Base-by-base conservation (phyloP, 2,329 filamentous ascomycete species). In the Aspergillus pseudoviridinutans region DNA sequence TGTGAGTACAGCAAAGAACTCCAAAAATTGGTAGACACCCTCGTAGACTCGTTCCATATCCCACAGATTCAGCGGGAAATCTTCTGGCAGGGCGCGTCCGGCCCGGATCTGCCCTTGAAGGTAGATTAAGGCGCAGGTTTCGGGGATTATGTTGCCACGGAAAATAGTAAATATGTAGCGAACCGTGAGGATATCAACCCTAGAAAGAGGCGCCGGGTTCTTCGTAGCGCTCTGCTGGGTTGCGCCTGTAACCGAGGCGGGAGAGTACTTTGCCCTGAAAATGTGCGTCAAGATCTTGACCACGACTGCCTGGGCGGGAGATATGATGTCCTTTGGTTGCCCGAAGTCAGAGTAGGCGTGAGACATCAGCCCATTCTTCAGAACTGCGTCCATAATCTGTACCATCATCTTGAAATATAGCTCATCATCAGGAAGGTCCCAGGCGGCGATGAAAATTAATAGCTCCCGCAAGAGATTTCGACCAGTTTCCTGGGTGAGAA, bases 31-130 rank as follows among this genome's bases (percentile, higher is more conserved):
- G 53, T 92, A 91, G 1, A 97, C 85, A 0, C 93, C 93, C 68
- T 97, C 93, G 72, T 96, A 96, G 58, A 95, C 93, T 14, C 93
- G 86, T 72, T 97, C 93, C 89, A 97, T 96, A 68, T 97, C 93
- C 93, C 93, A 97, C 50, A 92, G 84, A 67, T 97, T 95, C 1
- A 97, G 87, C 0, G 93, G 93, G 67, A 97, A 97, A 68, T 97
- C 92, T 60, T 90, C 86, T 0, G 91, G 87, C 59, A 93, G 84
- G 17, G 88, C 86, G 56, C 87, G 82, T 32, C 88, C 87, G 44
- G 88, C 86, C 46, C 91, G 87, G 35, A 97, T 96, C 69, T 96
- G 89, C 17, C 91, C 90, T 76, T 97, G 93, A 3, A 96, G 83
- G 68, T 94, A 91, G 78, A 97, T 96, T 41, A 97, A 80, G n/a